Base-by-base conservation (phyloP, 192 early-diverging fungal genomes). In the Dissophora globulifera region DNA sequence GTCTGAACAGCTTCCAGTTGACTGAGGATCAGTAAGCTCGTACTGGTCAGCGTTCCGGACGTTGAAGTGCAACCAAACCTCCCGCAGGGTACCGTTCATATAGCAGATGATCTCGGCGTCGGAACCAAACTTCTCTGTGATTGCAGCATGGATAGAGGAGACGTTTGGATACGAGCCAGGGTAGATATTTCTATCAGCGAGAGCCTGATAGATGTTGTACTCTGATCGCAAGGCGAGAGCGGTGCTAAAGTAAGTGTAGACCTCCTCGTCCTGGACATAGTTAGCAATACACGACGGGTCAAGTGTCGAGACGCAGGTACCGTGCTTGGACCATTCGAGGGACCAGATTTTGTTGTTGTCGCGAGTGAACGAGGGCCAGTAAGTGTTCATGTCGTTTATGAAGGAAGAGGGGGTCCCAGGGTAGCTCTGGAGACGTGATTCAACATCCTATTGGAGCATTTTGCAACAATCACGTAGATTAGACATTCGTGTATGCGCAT, bases 251-350 rank as follows among this genome's bases (percentile, higher is more conserved):
- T 88, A 93, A 32, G 78, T 80, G 46, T 75, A 67, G 0, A 89
- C 83, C 51, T 89, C 90, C 32, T 89, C 78, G 50, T 86, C 63
- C 41, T 79, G 60, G 19, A 26, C 50, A 22, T 82, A 89, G 26
- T 30, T 49, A 6, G 41, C 67, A 47, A 83, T 84, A 81, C 93
- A 94, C 9, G 52, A 25, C 17, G 91, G 91, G 17, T 83, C 81
- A 49, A 92, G 70, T 17, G 85, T 92, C 0, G 84, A 82, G 16
- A 92, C 83, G 64, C 93, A 94, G 10, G 89, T 92, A 19, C 91
- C 92, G 67, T 94, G 93, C 83, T 94, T 94, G 79, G 71, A 78
- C 89, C 89, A 94, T 54, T 94, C 93, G 63, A 92, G 91, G n/a
- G 87, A 67, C 90, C 90, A 92, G 79, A 94, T 90, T 79, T 78